Evolutionary conservation across 331 rosid species (phyloP), one percentile per base, ranked within the genome.

Genomic region (Rosa hybrid): DNA sequence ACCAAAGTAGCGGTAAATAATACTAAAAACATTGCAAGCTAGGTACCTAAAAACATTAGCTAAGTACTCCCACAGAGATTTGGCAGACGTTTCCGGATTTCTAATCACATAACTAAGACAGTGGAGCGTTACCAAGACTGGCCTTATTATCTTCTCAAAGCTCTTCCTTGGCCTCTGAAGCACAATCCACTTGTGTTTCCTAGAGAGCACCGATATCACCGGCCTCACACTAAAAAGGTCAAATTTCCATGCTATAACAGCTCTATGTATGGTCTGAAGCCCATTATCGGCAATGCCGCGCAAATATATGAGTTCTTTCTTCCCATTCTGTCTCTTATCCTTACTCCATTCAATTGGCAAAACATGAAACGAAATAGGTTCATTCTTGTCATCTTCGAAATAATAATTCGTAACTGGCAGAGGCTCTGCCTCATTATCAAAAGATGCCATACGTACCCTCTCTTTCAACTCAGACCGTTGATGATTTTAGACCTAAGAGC

Each of bases 361-460:
- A 56, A 71, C 51, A 68, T 83, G 64, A 82, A 87, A 27, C 51
- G 97, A 85, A 57, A 87, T 81, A 14, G 80, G 86, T 39, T 83
- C 84, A 3, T 39, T 75, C 59, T 74, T 81, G 8, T 86, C 86
- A 77, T 86, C 77, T 17, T 78, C 71, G 72, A 92, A 82, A 85
- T 85, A 81, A 70, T 90, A 92, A 64, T 81, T 30, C 25, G 83
- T 30, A 23, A 87, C 86, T 30, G 90, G 87, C 44, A 78, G 60
- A 78, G 86, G 85, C 86, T 90, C 92, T 17, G 89, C 90, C 86
- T 92, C 97, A 77, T 92, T 93, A 51, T 89, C 97, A 0, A 87
- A 89, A 7, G 89, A 84, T 30, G 87, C 88, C 94, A 92, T 30
- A 30, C 34, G 34, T 90, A 21, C 6, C 39, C 11, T 49, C 78